These are phyloP conservation scores for Lentinula boryana DNA, from an alignment of 768 basidiomycete species.

Conservation along the genomic window DNA sequence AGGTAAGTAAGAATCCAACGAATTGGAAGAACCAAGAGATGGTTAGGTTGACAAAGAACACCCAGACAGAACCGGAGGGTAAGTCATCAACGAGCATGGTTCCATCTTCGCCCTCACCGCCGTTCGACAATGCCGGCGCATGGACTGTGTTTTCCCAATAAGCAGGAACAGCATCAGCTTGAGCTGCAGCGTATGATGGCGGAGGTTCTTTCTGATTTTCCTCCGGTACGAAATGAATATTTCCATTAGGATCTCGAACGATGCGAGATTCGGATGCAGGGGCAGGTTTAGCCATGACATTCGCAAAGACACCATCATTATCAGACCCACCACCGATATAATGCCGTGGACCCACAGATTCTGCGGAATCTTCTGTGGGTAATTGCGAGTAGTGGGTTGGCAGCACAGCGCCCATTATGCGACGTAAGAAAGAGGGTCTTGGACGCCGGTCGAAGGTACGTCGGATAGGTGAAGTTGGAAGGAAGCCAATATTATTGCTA, in stretches of 20 bases:
- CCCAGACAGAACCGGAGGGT: constrained; percentile 69
- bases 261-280: constrained; percentile 30
- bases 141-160: constrained; percentile 98
- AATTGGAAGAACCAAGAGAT: constrained; percentile 97
- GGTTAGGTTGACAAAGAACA: constrained; percentile 75
- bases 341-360: constrained; percentile 9
- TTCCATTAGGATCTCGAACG: constrained; percentile 47
- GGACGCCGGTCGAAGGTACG: constrained; percentile 21
- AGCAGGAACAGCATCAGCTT: constrained; percentile 84
- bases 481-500: constrained; percentile 67
- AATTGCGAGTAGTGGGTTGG: constrained; percentile 60
- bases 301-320: constrained; percentile 95
- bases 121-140: constrained; percentile 53
- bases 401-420: constrained; percentile 54
- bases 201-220: constrained; percentile 77
- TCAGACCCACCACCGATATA: constrained; percentile 60
- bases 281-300: constrained; percentile 84
- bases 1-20: constrained; percentile 88
- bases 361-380: constrained; percentile 32
- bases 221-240: constrained; percentile 66
- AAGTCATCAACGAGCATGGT: constrained; percentile 90
- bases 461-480: constrained; percentile 45
- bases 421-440: constrained; percentile 48
- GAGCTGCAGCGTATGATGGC: constrained; percentile 88
- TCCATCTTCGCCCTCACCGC: constrained; percentile 33